Evolutionary conservation across 352 stramenopile genomes (phyloP).

Genomic region (Phytophthora tentaculata): DNA sequence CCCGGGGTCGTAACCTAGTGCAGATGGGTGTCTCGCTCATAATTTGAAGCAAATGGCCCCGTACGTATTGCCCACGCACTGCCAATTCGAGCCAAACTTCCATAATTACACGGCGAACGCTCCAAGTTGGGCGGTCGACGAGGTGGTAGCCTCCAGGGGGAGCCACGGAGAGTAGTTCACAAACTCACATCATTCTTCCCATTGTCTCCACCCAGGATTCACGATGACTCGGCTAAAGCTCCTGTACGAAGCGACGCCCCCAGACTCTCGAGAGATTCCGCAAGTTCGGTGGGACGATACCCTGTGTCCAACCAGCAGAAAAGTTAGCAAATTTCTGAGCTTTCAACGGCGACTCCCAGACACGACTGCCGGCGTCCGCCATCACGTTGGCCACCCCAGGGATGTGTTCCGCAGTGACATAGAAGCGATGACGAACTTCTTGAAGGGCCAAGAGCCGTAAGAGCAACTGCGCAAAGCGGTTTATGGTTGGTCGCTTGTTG

Average conservation of each 20-base stretch:
- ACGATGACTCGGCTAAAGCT: background rate
- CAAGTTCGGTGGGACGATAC: too few species aligned
- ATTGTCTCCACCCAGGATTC: background rate
- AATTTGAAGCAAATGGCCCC: slow-evolving; percentile 9
- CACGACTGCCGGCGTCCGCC: slow-evolving; percentile 6
- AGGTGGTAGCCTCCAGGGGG: too few species aligned
- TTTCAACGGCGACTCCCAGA: slow-evolving; percentile 3
- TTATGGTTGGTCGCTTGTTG: background rate
- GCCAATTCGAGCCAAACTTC: too few species aligned
- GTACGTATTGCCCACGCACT: slow-evolving; percentile 10
- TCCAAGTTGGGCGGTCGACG: too few species aligned
- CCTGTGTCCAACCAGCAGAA: slow-evolving; percentile 11
- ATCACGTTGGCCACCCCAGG: slow-evolving; percentile 7
- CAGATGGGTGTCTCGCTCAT: slow-evolving; percentile 5
- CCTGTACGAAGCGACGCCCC: slow-evolving; percentile 4
- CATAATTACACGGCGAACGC: too few species aligned
- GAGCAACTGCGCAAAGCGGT: slow-evolving; percentile 3
- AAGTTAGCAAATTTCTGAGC: slow-evolving; percentile 8
- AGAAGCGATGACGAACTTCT: slow-evolving; percentile 20
- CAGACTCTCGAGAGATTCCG: slow-evolving; percentile 8
- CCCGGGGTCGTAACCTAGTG: slow-evolving; percentile 22
- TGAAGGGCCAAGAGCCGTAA: background rate
- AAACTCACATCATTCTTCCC: too few species aligned
- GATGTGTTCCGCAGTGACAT: slow-evolving; percentile 5
- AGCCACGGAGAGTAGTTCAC: too few species aligned